Evolutionary conservation across 2,329 filamentous ascomycete species (phyloP), one percentile per base, ranked within the genome.

Genomic region (Fusarium brachygibbosum): DNA sequence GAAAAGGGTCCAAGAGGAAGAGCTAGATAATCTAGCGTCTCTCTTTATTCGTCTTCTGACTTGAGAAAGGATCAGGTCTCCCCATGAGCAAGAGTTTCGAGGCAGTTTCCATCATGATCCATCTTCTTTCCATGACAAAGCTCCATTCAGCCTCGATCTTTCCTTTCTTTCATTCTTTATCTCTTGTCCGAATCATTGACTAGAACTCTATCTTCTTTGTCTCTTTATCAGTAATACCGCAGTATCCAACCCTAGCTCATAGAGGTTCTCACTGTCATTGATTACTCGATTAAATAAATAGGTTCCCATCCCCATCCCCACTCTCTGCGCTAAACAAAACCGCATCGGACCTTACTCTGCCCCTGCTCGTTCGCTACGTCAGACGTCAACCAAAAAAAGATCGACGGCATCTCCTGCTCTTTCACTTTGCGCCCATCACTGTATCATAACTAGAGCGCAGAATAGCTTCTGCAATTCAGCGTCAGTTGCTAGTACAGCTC

Each of bases 361-460:
- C 66, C 67, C 54, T 72, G 69, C 49, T 49, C 31, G 25, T 38
- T 53, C 57, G 60, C 66, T 74, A 74, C 70, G 70, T 71, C 69
- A 74, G 69, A 70, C 34, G 23, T 51, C 29, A 40, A 49, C 44
- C 50, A 65, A 55, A 65, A 65, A 59, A 66, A 59, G 66, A 70
- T 63, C 61, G 52, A 55, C 66, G 59, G 37, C 46, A 55, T 46
- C 55, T 41, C 49, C 49, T 58, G 45, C 60, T 63, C 49, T 50
- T 54, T 57, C 55, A 56, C 57, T 63, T 66, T 58, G 53, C 55
- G 63, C 29, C 41, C 49, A 48, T 58, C 42, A 40, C 23, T 51
- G 12, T 35, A n/a, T 12, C 32, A 17, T 35, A n/a, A n/a, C n/a
- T n/a, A 16, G 5, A 49, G 31, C 8, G n/a, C 23, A 29, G 34